These are phyloP conservation scores for Linum trigynum DNA, from an alignment of 345 rosid species.

Conservation along the genomic window DNA sequence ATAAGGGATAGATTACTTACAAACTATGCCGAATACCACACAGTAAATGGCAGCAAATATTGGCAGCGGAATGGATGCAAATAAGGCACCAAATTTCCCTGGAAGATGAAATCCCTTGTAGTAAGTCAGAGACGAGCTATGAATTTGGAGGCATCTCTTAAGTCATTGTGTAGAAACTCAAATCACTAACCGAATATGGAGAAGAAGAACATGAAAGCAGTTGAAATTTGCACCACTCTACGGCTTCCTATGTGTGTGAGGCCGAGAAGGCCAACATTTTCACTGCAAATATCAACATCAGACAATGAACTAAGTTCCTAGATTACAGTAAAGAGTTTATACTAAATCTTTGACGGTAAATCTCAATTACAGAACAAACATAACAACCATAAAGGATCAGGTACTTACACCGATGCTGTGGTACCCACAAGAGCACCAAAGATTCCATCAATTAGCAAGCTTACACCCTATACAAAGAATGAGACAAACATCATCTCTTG, in stretches of 20 bases:
- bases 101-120: conserved; percentile 8
- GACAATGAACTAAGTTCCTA: conserved; percentile 5
- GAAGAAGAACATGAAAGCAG: conserved; percentile 95
- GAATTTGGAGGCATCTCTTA: neutral
- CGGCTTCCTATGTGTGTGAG: conserved; percentile 88
- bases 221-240: conserved; percentile 85
- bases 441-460: conserved; percentile 75
- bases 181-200: conserved; percentile 74
- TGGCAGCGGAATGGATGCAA: conserved; percentile 92
- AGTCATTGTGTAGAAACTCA: neutral
- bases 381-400: neutral
- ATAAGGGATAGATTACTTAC: conserved; percentile 33
- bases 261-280: conserved; percentile 93
- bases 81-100: conserved; percentile 97
- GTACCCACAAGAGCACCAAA: conserved; percentile 80
- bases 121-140: neutral
- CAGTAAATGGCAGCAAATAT: conserved; percentile 91
- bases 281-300: conserved; percentile 40
- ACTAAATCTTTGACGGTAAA: neutral
- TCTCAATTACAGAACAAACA: neutral
- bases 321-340: neutral
- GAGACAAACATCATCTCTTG: neutral
- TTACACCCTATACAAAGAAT: conserved; percentile 48
- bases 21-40: conserved; percentile 76
- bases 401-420: conserved; percentile 87